A percentile compares a stretch with the other conserved stretches of the same genome.
Conservation (phyloP, 169 alveolate species). For the Eimeria acervulina region DNA sequence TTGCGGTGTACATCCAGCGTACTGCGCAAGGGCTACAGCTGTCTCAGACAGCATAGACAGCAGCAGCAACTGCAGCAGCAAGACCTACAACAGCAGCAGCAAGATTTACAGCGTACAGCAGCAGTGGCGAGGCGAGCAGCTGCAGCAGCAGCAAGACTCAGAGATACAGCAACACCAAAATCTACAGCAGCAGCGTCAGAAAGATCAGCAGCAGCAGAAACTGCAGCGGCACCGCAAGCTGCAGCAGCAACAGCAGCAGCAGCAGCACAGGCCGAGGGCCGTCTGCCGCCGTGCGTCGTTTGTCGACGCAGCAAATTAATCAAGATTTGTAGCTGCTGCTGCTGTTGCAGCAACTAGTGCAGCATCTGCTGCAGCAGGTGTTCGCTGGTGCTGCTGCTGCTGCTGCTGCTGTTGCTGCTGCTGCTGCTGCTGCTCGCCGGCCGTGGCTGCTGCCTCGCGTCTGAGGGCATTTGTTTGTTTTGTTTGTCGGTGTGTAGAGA, state of each 20-base stretch:
- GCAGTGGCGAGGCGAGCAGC: background rate
- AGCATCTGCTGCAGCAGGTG: background rate
- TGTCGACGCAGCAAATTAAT: no score
- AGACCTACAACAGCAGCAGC: background rate
- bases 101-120: background rate
- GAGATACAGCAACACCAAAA: background rate
- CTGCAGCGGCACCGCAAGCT: no score
- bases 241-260: background rate
- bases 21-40: background rate
- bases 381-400: background rate
- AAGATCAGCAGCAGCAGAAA: background rate
- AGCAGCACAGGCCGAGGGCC: constrained; percentile 28
- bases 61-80: no score
- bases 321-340: background rate
- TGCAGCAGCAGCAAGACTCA: background rate
- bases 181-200: no score
- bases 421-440: background rate
- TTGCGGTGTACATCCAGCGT: background rate
- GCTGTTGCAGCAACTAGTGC: constrained; percentile 6
- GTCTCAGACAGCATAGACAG: background rate
- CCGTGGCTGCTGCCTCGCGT: no score
- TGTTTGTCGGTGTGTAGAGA: no score
- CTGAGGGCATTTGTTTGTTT: no score
- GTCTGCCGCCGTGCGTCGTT: background rate
- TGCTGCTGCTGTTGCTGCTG: background rate